Base-by-base conservation (phyloP, 495 filamentous ascomycete species). In the Podospora sp. region DNA sequence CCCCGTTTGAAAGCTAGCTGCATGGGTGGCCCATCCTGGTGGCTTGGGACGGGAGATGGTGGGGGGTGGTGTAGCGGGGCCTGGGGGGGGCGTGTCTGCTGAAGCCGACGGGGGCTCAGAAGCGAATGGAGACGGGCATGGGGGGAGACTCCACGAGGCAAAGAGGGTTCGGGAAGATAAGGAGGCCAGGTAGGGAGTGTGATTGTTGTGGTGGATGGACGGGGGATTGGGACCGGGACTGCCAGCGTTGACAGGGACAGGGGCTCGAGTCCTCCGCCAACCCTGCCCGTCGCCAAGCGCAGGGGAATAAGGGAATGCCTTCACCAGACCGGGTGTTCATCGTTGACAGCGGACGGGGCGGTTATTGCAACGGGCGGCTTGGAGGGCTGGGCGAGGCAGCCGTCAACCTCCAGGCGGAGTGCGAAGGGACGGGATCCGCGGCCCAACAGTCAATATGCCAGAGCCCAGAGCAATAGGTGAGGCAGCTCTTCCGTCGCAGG, bases 121-220 rank as follows among this genome's bases (percentile, higher is more conserved):
- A 65, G 70, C 61, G 65, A 72, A 63, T 49, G 61, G 40, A 49
- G 40, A 46, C 40, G 12, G 40, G 12, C 62, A 73, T 73, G 29
- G 74, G 69, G n/a, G 65, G 52, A 69, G 68, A 67, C 71, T 72
- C 75, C 75, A 77, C 75, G 75, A 75, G 75, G 75, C 69, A 72
- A 74, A 75, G 66, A 75, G 73, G 75, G 75, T 77, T 77, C 75
- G 75, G 75, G 75, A 77, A 75, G 75, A 75, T 74, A 75, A 74
- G 73, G 71, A 68, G 64, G 65, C 65, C 25, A 65, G 63, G 50
- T 61, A 66, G 63, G 50, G 64, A 66, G 68, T 67, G 63, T 65
- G 60, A 65, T 71, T 69, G 61, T 69, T 24, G 60, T 58, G 24
- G 69, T 66, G 67, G 66, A 63, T 68, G 68, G 63, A 66, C 63